A percentile compares a stretch with the other conserved stretches of the same genome.
These are phyloP conservation scores for Cyberlindnera suaveolens DNA, from an alignment of 805 yeast genomes.

Conservation along the genomic window DNA sequence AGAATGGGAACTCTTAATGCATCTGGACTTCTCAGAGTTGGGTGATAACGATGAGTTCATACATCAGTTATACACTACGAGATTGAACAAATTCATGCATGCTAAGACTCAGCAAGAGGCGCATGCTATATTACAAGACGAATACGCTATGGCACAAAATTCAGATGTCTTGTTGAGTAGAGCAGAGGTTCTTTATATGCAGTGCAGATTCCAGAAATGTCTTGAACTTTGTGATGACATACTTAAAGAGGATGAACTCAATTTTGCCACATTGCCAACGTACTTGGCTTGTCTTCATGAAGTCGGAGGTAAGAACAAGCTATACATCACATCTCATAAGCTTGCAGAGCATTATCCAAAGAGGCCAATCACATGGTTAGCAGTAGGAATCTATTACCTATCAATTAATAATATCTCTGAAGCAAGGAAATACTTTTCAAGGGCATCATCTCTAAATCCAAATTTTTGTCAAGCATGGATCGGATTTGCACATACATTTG, in stretches of 20 bases:
- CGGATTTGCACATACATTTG: conserved; percentile 97
- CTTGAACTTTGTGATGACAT: conserved; percentile 60
- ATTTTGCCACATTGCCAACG: conserved; percentile 65
- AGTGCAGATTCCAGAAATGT: conserved; percentile 76
- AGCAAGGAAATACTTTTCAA: conserved; percentile 82
- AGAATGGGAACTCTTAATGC: conserved; percentile 72
- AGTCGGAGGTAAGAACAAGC: conserved; percentile 71
- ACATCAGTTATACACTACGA: conserved; percentile 67
- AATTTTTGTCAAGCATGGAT: conserved; percentile 95
- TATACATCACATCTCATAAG: conserved; percentile 77
- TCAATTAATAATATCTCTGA: conserved; percentile 67
- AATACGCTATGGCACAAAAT: conserved; percentile 63
- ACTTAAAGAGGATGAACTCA: conserved; percentile 55
- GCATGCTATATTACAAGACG: conserved; percentile 57
- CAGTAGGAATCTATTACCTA: conserved; percentile 86
- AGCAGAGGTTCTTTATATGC: conserved; percentile 66
- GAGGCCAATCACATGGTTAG: conserved; percentile 81
- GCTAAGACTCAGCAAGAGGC: conserved; percentile 56
- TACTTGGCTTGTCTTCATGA: conserved; percentile 84
- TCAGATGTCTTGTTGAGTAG: conserved; percentile 61
- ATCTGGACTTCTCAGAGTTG: conserved; percentile 62
- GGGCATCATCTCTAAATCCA: conserved; percentile 83
- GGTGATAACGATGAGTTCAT: conserved; percentile 79
- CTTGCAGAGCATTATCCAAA: conserved; percentile 81
- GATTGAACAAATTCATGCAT: conserved; percentile 68